Percentiles rank a stretch among this genome's conserved stretches.
Conservation (phyloP, 441 rosid genomes). For the Adansonia rubrostipa region DNA sequence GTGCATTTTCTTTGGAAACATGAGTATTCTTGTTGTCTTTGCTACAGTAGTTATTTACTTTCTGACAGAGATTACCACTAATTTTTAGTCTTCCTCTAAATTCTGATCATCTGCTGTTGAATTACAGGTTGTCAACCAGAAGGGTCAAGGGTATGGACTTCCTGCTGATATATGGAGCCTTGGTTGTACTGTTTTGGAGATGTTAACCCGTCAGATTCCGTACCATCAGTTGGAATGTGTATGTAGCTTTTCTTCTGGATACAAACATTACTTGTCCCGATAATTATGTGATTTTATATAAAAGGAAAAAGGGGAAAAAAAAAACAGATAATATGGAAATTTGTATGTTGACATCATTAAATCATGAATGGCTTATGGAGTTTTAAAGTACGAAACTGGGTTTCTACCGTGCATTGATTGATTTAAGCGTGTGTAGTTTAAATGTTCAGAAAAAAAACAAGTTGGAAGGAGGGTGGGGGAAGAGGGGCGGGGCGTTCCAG, state of each 20-base stretch:
- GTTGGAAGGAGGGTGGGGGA: background rate
- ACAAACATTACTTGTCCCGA: conserved; percentile 8
- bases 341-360: background rate
- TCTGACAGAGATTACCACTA: background rate
- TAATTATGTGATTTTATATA: background rate
- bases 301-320: background rate
- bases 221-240: conserved; percentile 71
- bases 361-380: background rate
- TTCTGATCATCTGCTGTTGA: conserved; percentile 25
- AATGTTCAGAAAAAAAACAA: background rate
- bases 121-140: conserved; percentile 72
- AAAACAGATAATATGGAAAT: background rate
- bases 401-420: background rate
- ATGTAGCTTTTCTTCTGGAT: conserved; percentile 34
- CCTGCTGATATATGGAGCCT: conserved; percentile 99
- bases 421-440: background rate
- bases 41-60: conserved; percentile 1
- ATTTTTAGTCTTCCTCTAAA: conserved; percentile 12
- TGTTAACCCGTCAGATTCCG: conserved; percentile 77
- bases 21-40: background rate
- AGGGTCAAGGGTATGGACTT: conserved; percentile 83
- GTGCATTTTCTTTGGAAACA: background rate
- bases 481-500: background rate
- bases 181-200: conserved; percentile 94
- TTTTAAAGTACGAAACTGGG: conserved; percentile 15